Percentiles rank a stretch among this genome's conserved stretches.
phyloP scores from a whole-genome alignment of 2,329 filamentous ascomycete species.

The Tolypocladium tundrense region DNA sequence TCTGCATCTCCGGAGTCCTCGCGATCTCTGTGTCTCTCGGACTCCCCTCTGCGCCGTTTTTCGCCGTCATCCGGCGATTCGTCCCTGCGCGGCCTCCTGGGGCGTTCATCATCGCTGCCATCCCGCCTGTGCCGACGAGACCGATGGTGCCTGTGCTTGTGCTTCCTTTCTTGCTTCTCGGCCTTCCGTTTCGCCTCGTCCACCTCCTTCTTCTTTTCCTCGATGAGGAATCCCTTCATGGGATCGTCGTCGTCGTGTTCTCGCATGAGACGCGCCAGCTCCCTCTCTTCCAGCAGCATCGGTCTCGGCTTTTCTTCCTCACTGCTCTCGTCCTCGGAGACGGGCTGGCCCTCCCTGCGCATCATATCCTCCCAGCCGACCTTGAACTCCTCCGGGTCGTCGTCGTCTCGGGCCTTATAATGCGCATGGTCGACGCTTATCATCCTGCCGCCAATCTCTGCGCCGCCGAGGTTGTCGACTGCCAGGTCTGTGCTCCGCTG shows the following conservation, averaged over 20 bases:
- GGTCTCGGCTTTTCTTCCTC: constrained; percentile 44
- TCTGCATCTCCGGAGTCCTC: constrained; percentile 16
- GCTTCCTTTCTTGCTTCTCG: constrained; percentile 37
- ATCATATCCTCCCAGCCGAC: constrained; percentile 51
- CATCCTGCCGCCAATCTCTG: constrained; percentile 68
- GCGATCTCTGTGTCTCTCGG: constrained; percentile 15
- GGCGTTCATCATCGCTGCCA: constrained; percentile 17
- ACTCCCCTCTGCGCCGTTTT: constrained; percentile 16
- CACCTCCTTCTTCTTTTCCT: constrained; percentile 86
- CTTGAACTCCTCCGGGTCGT: constrained; percentile 49
- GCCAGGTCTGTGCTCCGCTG: constrained; percentile 92
- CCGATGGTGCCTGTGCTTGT: constrained; percentile 36
- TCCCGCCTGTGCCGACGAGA: neutral
- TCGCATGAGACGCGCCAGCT: constrained; percentile 62
- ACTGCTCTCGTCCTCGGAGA: constrained; percentile 34
- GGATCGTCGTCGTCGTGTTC: constrained; percentile 93
- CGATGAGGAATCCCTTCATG: constrained; percentile 85
- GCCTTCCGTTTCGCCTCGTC: constrained; percentile 51
- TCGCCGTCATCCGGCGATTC: constrained; percentile 19
- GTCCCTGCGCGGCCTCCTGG: constrained; percentile 12
- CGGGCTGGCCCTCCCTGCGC: constrained; percentile 36
- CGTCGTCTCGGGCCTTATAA: constrained; percentile 81
- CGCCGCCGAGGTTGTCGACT: constrained; percentile 88
- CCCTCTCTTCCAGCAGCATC: constrained; percentile 69
- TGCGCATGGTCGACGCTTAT: constrained; percentile 85